Conservation (phyloP, 495 filamentous ascomycete genomes). For the Cercophora samala region DNA sequence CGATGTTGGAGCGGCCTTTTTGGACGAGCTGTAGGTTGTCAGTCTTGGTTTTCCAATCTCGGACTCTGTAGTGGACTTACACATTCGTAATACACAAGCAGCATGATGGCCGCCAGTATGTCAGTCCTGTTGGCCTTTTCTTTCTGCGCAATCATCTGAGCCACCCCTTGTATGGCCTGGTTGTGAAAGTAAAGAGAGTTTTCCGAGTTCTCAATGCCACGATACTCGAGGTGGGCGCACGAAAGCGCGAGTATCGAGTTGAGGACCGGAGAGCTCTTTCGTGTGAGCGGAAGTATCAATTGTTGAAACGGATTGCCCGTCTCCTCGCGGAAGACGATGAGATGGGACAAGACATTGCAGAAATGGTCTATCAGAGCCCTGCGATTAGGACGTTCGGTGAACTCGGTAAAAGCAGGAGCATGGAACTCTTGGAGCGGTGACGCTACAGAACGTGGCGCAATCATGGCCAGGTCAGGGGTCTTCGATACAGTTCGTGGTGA, state of each 20-base stretch:
- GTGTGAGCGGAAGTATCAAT: slow-evolving; percentile 56
- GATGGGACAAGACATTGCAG: slow-evolving; percentile 59
- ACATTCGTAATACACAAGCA: slow-evolving; percentile 62
- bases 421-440: slow-evolving; percentile 51
- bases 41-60: neutral
- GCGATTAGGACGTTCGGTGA: slow-evolving; percentile 52
- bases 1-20: slow-evolving; percentile 54
- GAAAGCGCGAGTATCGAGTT: slow-evolving; percentile 59
- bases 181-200: slow-evolving; percentile 59
- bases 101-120: slow-evolving; percentile 58
- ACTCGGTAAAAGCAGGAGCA: slow-evolving; percentile 53
- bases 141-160: slow-evolving; percentile 53
- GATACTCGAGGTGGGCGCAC: slow-evolving; percentile 57
- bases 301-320: slow-evolving; percentile 62
- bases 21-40: slow-evolving; percentile 51
- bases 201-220: slow-evolving; percentile 53
- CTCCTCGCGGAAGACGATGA: slow-evolving; percentile 62
- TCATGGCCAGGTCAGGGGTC: slow-evolving; percentile 42
- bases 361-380: slow-evolving; percentile 59
- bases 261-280: slow-evolving; percentile 50
- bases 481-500: slow-evolving; percentile 30
- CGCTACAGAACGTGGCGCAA: slow-evolving; percentile 44
- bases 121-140: slow-evolving; percentile 51
- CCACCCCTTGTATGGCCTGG: slow-evolving; percentile 56
- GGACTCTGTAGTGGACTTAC: slow-evolving; percentile 36